Base-by-base conservation (phyloP, 768 basidiomycete genomes). In the Ephemerocybe angulata region DNA sequence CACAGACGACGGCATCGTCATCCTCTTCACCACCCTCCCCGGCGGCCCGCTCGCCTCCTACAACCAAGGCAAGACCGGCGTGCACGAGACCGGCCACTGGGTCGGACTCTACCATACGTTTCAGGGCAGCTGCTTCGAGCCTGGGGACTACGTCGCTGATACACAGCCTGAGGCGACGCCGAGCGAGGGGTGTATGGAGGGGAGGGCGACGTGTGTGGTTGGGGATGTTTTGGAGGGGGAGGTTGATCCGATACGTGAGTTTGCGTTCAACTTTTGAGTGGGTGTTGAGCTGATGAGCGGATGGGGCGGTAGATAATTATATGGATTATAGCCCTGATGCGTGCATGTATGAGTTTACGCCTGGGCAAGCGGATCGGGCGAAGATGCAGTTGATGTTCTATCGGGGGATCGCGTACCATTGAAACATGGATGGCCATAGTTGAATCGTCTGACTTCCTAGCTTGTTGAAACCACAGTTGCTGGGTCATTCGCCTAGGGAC, bases 61-160 rank as follows among this genome's bases (percentile, higher is more conserved):
- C 67, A 68, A 78, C 63, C 58, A 54, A 24, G 66, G 63, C 2
- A 58, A 70, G 61, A 80, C 77, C 2, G 57, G 74, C 24, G 72
- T 70, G 1, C 78, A 80, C 61, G 77, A 79, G 61, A 72, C 70
- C 12, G 74, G 78, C 1, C 77, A 79, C 62, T 80, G 77, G 77
- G 63, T 73, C 52, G 77, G 77, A 11, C 64, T 78, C 3, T 78
- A 75, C 64, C 77, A 77, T 60, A 76, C 75, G 19, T 72, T 74
- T 68, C 67, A 77, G 64, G 73, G 73, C 22, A 72, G 71, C 35
- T 76, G 72, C 64, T 60, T 62, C 48, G 65, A 65, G 33, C 55
- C 65, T 3, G 76, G 75, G 21, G 75, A 77, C 54, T 51, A 61
- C 24, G 74, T 78, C 22, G 63, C 59, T 2, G 76, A 76, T 54